Evolutionary conservation across 768 basidiomycete genomes (phyloP).

Genomic region (Amanita brunnescens): DNA sequence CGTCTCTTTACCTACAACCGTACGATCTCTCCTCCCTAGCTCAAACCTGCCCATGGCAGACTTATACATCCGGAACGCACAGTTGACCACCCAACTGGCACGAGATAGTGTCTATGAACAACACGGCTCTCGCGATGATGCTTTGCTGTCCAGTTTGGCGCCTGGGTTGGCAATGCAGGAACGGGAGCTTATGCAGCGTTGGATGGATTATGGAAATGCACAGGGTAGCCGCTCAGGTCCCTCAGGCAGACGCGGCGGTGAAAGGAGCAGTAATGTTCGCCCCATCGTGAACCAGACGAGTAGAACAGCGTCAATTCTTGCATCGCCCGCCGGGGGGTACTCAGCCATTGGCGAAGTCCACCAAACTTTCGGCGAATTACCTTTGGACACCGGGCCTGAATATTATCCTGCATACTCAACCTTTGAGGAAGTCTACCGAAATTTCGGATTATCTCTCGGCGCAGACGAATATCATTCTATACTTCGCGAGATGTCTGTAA

Average conservation of each 20-base stretch:
- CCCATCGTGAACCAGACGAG: not conserved
- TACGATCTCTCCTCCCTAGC: not conserved
- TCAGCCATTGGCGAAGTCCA: too few species aligned
- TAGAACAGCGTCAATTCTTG: not conserved
- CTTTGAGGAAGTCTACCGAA: too few species aligned
- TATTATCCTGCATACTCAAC: too few species aligned
- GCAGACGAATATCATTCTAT: not conserved
- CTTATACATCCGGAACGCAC: slow-evolving; percentile 1
- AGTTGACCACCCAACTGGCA: slow-evolving; percentile 5
- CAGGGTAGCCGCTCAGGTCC: not conserved
- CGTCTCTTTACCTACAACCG: too few species aligned
- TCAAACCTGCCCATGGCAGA: not conserved
- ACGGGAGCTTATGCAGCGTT: slow-evolving; percentile 7
- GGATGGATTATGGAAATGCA: slow-evolving; percentile 3
- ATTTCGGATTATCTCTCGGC: too few species aligned
- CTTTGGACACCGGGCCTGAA: too few species aligned
- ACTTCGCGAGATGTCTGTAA: not conserved
- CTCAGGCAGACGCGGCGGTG: too few species aligned
- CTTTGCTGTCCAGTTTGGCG: not conserved
- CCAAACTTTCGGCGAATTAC: too few species aligned
- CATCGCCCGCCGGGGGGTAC: too few species aligned
- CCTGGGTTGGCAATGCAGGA: slow-evolving; percentile 4
- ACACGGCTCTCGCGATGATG: not conserved
- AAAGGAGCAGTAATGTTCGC: too few species aligned
- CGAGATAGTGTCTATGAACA: slow-evolving; percentile 1